These are phyloP conservation scores for Aspergillus steynii DNA, from an alignment of 495 filamentous ascomycete species.

Conservation along the genomic window DNA sequence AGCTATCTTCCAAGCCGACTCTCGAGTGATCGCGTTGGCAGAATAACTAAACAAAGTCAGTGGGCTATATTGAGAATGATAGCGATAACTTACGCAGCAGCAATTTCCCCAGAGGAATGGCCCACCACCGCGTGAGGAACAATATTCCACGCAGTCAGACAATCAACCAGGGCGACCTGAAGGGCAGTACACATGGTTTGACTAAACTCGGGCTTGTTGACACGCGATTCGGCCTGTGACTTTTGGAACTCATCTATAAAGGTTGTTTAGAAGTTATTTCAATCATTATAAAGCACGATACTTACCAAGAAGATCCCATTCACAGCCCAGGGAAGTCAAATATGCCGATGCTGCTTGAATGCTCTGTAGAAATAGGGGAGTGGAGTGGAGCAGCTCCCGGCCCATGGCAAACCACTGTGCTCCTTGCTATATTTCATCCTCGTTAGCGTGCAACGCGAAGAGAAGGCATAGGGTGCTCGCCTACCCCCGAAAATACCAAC, in stretches of 20 bases:
- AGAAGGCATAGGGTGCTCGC: not conserved
- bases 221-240: not conserved
- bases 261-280: not conserved
- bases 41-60: slow-evolving; percentile 14
- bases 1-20: slow-evolving; percentile 13
- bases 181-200: slow-evolving; percentile 45
- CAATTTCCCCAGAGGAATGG: slow-evolving; percentile 49
- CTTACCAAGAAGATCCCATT: slow-evolving; percentile 13
- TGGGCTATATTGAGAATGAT: not conserved
- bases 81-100: slow-evolving; percentile 24
- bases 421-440: slow-evolving; percentile 21
- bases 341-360: slow-evolving; percentile 14
- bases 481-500: slow-evolving; percentile 32
- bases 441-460: too few species aligned
- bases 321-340: slow-evolving; percentile 9
- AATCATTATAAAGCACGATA: not conserved
- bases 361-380: slow-evolving; percentile 13
- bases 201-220: slow-evolving; percentile 5
- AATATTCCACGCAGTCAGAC: slow-evolving; percentile 33
- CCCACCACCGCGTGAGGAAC: slow-evolving; percentile 32
- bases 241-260: slow-evolving; percentile 8
- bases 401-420: slow-evolving; percentile 38
- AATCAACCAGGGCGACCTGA: slow-evolving; percentile 44
- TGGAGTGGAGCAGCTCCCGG: slow-evolving; percentile 16
- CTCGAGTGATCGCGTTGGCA: slow-evolving; percentile 8